Percentiles rank a stretch among this genome's conserved stretches.
Conservation (phyloP, 345 rosid species). For the Camelina neglecta region DNA sequence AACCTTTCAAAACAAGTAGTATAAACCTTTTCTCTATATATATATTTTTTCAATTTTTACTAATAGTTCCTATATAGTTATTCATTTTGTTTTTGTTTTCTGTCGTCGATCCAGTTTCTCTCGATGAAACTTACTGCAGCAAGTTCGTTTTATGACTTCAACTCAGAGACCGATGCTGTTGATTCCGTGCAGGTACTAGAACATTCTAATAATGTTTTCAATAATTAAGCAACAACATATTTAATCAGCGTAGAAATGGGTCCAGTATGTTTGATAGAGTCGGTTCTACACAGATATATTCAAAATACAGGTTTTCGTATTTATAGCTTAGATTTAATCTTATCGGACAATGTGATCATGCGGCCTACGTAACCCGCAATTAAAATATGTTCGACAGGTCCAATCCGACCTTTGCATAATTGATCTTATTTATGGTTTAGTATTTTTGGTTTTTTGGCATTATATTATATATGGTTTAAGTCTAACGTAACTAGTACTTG, state of each 20-base stretch:
- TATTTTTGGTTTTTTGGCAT: not conserved
- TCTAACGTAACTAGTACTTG: not conserved
- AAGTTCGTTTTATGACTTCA: constrained; percentile 67
- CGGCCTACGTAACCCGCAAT: not conserved
- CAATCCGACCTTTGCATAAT: constrained; percentile 13
- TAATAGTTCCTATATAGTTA: not conserved
- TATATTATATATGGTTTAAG: not conserved
- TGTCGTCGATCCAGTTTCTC: constrained; percentile 60
- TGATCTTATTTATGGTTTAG: not conserved
- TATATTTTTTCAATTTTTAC: too few relatives aligned
- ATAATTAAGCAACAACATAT: not conserved
- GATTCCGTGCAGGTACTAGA: constrained; percentile 53
- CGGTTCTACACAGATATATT: not conserved
- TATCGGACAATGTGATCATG: not conserved
- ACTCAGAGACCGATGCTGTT: constrained; percentile 61
- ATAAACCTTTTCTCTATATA: too few relatives aligned
- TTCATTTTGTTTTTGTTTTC: not conserved
- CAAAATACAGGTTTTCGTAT: not conserved
- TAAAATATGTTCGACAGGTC: constrained; percentile 18
- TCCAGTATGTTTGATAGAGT: constrained; percentile 22
- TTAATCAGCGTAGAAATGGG: constrained; percentile 10
- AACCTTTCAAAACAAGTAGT: not conserved
- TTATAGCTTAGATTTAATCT: not conserved
- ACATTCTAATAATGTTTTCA: not conserved
- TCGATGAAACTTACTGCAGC: constrained; percentile 84